Percentiles rank a stretch among this genome's conserved stretches.
Conservation (phyloP, 805 yeast species). For the Suhomyces prunicola region DNA sequence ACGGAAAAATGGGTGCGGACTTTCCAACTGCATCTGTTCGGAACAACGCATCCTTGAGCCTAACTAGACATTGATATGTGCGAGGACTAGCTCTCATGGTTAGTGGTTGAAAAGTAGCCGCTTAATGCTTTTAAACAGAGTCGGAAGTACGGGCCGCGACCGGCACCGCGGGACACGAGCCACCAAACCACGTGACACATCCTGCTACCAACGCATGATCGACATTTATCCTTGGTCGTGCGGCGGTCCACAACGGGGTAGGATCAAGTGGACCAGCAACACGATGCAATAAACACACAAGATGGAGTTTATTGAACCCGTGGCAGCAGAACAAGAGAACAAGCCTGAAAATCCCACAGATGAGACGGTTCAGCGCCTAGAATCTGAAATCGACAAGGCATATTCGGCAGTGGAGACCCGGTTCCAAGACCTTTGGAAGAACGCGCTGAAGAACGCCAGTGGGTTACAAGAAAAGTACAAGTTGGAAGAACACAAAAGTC, state of each 20-base stretch:
- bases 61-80: slow-evolving; percentile 13
- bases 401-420: slow-evolving; percentile 51
- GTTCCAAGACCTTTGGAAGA: slow-evolving; percentile 31
- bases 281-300: neutral
- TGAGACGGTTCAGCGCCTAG: slow-evolving; percentile 48
- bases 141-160: neutral
- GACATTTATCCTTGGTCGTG: neutral
- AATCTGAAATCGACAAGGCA: slow-evolving; percentile 50
- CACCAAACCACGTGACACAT: neutral
- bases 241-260: neutral
- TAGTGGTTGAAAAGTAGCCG: neutral
- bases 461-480: slow-evolving; percentile 27
- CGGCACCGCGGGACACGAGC: neutral
- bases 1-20: slow-evolving; percentile 17
- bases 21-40: slow-evolving; percentile 6
- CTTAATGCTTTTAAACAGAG: neutral
- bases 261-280: neutral
- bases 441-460: slow-evolving; percentile 30
- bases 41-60: slow-evolving; percentile 24
- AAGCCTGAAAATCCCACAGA: slow-evolving; percentile 47
- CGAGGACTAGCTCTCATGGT: slow-evolving; percentile 1
- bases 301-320: slow-evolving; percentile 36
- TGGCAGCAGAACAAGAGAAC: slow-evolving; percentile 11
- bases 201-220: too few relatives aligned
- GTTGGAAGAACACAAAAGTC: slow-evolving; percentile 27